phyloP scores from a whole-genome alignment of 371 early-diverging fungal genomes.

The Zychaea mexicana region DNA sequence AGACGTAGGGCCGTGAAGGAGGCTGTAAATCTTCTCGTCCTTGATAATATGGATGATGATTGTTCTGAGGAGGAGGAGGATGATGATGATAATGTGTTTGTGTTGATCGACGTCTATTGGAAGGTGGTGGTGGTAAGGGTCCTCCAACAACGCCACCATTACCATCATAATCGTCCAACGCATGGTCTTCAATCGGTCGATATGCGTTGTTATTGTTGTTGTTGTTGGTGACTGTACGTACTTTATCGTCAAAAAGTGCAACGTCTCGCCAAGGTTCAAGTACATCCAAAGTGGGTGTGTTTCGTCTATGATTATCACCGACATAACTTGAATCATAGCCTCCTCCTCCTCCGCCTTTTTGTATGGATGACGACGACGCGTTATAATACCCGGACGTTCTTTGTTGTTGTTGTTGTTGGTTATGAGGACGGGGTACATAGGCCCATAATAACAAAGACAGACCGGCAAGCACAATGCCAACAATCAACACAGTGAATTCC shows the following conservation, averaged over 20 bases:
- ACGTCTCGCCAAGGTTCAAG: constrained; percentile 21
- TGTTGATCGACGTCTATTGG: neutral
- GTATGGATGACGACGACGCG: neutral
- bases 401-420: neutral
- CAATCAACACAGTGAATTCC: constrained; percentile 30
- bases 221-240: neutral
- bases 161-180: neutral
- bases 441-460: constrained; percentile 19
- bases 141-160: neutral
- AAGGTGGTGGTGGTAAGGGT: constrained; percentile 10
- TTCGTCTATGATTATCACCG: neutral
- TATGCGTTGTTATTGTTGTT: too few species aligned
- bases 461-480: constrained; percentile 22
- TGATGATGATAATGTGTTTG: neutral
- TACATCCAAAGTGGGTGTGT: constrained; percentile 6
- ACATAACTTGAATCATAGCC: constrained; percentile 3
- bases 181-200: constrained; percentile 7
- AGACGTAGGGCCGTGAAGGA: constrained; percentile 17
- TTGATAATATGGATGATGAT: constrained; percentile 4
- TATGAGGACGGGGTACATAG: neutral
- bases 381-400: neutral
- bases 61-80: neutral
- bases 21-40: constrained; percentile 10
- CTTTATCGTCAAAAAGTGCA: constrained; percentile 7
- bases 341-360: neutral